Evolutionary conservation across 2,329 filamentous ascomycete species (phyloP).

Genomic region (Pseudocercospora macadamiae): DNA sequence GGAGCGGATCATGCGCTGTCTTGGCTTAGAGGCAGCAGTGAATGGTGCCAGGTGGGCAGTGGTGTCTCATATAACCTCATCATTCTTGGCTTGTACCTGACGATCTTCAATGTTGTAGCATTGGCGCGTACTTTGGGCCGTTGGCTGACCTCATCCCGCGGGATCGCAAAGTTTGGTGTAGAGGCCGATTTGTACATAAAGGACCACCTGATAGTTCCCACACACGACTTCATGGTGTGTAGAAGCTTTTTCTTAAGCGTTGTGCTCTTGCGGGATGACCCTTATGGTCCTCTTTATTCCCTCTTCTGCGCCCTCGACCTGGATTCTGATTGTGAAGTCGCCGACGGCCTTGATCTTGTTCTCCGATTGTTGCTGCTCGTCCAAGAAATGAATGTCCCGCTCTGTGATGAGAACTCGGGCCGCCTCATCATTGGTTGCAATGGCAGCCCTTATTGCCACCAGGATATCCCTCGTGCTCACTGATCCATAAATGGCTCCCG

Average conservation of each 20-base stretch:
- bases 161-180: neutral
- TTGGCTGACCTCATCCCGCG: conserved; percentile 1
- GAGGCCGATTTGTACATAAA: neutral
- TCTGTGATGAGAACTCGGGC: conserved; percentile 53
- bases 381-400: conserved; percentile 55
- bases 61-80: conserved; percentile 2
- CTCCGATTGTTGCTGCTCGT: conserved; percentile 40
- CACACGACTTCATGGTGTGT: neutral
- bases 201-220: too few species aligned
- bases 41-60: conserved; percentile 1
- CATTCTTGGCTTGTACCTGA: conserved; percentile 1
- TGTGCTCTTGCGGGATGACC: conserved; percentile 43
- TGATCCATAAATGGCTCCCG: conserved; percentile 54
- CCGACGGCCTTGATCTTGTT: conserved; percentile 55
- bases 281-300: conserved; percentile 46
- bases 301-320: conserved; percentile 50
- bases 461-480: conserved; percentile 59
- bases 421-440: conserved; percentile 57
- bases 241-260: neutral
- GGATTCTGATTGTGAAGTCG: conserved; percentile 56
- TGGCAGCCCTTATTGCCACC: conserved; percentile 50
- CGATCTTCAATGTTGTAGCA: neutral
- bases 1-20: conserved; percentile 6
- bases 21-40: conserved; percentile 1
- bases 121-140: neutral